Conservation (phyloP, 177 flowering plant genomes). For the Vitis hybrid region DNA sequence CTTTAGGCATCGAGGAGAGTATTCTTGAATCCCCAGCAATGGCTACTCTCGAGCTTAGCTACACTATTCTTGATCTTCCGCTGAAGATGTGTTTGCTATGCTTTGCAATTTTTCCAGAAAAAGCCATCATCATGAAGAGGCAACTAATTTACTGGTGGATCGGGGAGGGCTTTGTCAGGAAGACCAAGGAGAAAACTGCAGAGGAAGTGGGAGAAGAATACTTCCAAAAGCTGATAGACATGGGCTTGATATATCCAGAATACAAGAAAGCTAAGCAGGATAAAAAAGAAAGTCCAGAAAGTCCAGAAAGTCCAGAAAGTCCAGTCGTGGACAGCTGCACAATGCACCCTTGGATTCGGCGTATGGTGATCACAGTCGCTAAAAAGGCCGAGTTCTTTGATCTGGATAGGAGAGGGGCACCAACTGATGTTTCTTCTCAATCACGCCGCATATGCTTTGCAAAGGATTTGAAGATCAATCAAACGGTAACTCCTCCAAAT, state of each 20-base stretch:
- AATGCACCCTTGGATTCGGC: constrained; percentile 25
- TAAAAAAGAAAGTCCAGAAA: background rate
- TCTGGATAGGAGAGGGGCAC: constrained; percentile 3
- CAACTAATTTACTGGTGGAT: constrained; percentile 40
- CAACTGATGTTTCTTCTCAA: background rate
- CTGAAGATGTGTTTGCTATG: constrained; percentile 31
- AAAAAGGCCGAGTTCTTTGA: constrained; percentile 9
- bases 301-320: too few species aligned
- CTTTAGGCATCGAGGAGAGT: too few species aligned
- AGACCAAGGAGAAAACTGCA: background rate
- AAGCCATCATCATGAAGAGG: constrained; percentile 21
- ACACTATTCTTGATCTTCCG: background rate
- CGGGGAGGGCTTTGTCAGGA: constrained; percentile 24
- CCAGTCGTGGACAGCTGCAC: constrained; percentile 9
- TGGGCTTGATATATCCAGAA: constrained; percentile 12
- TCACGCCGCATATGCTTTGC: constrained; percentile 14
- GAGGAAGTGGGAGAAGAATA: constrained; percentile 9
- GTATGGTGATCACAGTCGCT: constrained; percentile 13
- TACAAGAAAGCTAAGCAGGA: constrained; percentile 14
- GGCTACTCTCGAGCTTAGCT: too few species aligned
- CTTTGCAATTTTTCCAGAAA: constrained; percentile 37
- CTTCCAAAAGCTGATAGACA: constrained; percentile 11
- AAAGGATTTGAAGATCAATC: too few species aligned
- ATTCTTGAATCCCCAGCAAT: too few species aligned
- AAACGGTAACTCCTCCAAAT: background rate